A percentile compares a stretch with the other conserved stretches of the same genome.
Conservation (phyloP, 1,284 basidiomycete genomes). For the Ceratobasidium sp. region DNA sequence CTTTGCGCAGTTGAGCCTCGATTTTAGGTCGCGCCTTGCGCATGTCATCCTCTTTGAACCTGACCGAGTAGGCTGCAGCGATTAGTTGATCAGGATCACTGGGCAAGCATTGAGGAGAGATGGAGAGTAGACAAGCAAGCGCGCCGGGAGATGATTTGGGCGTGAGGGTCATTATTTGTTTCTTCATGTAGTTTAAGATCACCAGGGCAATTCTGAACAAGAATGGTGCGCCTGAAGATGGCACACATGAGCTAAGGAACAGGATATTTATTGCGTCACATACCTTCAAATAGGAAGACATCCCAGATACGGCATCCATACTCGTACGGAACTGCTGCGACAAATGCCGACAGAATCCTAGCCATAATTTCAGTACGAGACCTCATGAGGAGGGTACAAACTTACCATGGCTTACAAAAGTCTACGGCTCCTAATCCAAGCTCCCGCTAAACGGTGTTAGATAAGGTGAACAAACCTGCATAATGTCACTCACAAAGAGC, state of each 20-base stretch:
- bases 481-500: slow-evolving; percentile 65
- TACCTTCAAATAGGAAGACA: slow-evolving; percentile 88
- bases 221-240: slow-evolving; percentile 77
- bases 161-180: slow-evolving; percentile 54
- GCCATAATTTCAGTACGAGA: not conserved
- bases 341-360: slow-evolving; percentile 80
- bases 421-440: slow-evolving; percentile 70
- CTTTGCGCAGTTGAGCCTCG: slow-evolving; percentile 49
- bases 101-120: slow-evolving; percentile 57
- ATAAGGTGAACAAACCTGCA: not conserved
- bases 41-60: slow-evolving; percentile 86
- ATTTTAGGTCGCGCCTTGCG: slow-evolving; percentile 78
- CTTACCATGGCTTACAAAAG: slow-evolving; percentile 75
- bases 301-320: slow-evolving; percentile 89
- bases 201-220: slow-evolving; percentile 85
- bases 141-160: slow-evolving; percentile 65
- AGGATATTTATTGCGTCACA: slow-evolving; percentile 40
- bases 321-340: slow-evolving; percentile 81
- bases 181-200: slow-evolving; percentile 69
- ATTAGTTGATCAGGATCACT: slow-evolving; percentile 73
- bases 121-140: slow-evolving; percentile 67
- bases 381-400: slow-evolving; percentile 10
- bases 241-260: not conserved
- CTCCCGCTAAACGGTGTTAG: slow-evolving; percentile 58
- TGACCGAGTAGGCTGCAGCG: slow-evolving; percentile 72